Base-by-base conservation (phyloP, 495 filamentous ascomycete species). In the Cercophora scortea region DNA sequence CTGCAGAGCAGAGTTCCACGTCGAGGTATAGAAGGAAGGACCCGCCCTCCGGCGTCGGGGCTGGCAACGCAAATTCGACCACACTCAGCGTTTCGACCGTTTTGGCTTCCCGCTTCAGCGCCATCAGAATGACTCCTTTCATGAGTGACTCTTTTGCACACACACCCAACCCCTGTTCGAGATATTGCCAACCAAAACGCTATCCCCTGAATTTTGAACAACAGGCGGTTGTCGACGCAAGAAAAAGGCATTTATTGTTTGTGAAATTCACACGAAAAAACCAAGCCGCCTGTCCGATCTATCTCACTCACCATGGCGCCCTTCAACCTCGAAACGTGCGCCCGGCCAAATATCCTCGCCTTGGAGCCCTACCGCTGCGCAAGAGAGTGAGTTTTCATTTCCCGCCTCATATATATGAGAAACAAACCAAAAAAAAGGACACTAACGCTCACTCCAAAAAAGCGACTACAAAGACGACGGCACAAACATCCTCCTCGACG, bases 391-490 rank as follows among this genome's bases (percentile, higher is more conserved):
- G 84, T 71, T 39, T 32, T 48, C 45, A 83, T 71, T 39, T 32
- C 50, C 45, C 42, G 8, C 25, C n/a, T 56, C 43, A 41, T 43
- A 55, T 40, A 51, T 53, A 25, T 25, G 25, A 25, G 25, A 25
- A 25, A 5, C 49, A 53, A 53, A 15, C 47, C 19, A 25, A 48
- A 48, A 49, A 38, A 35, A 35, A 39, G 42, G 41, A 17, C 38
- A 49, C 74, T 68, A 74, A 59, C 53, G 64, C 52, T 53, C 25
- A 8, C 41, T 35, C 42, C n/a, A n/a, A 36, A 39, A 39, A 18
- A 95, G 89, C 78, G 91, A 98, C 80, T 97, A 97, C 78, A 95
- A 97, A 78, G 93, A 98, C 65, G 87, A 98, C 63, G 94, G 93
- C 57, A 95, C 85, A 44, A 97, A 97, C 65, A 85, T 97, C 51